phyloP scores from a whole-genome alignment of 176 grass and related monocot genomes.

The Carex myosuroides region DNA sequence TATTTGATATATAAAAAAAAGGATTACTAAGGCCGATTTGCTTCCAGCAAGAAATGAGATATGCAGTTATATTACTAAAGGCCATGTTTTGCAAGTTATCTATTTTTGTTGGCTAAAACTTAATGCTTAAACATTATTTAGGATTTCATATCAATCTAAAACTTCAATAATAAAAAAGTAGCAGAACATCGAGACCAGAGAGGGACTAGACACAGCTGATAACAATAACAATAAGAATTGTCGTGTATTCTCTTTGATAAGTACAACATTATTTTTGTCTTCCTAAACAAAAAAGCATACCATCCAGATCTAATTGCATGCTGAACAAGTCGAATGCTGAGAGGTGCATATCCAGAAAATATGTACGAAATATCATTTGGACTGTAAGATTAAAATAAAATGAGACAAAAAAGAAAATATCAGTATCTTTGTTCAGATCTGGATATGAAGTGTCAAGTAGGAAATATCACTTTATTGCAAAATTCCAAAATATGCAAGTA shows the following conservation, averaged over 20 bases:
- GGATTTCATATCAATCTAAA: not conserved
- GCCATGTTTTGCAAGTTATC: not conserved
- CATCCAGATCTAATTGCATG: conserved; percentile 96
- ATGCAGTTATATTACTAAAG: not conserved
- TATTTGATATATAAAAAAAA: not conserved
- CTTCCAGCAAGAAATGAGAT: not conserved
- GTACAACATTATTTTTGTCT: not conserved
- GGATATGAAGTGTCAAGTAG: conserved; percentile 10
- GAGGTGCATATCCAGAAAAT: conserved; percentile 98
- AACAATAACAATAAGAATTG: not conserved
- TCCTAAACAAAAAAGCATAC: conserved; percentile 28
- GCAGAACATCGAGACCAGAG: not conserved
- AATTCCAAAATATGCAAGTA: conserved; percentile 18
- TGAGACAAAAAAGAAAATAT: conserved; percentile 21
- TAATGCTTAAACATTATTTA: not conserved
- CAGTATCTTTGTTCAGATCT: not conserved
- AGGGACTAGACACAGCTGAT: not conserved
- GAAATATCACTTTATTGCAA: conserved; percentile 68
- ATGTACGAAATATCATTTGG: conserved; percentile 93
- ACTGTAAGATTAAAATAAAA: conserved; percentile 40
- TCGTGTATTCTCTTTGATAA: not conserved
- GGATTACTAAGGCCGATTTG: not conserved
- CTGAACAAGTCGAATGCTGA: conserved; percentile 93
- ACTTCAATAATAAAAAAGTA: not conserved
- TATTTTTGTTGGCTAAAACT: not conserved